phyloP scores from a whole-genome alignment of 371 early-diverging fungal genomes.

The Mortierella sp. region DNA sequence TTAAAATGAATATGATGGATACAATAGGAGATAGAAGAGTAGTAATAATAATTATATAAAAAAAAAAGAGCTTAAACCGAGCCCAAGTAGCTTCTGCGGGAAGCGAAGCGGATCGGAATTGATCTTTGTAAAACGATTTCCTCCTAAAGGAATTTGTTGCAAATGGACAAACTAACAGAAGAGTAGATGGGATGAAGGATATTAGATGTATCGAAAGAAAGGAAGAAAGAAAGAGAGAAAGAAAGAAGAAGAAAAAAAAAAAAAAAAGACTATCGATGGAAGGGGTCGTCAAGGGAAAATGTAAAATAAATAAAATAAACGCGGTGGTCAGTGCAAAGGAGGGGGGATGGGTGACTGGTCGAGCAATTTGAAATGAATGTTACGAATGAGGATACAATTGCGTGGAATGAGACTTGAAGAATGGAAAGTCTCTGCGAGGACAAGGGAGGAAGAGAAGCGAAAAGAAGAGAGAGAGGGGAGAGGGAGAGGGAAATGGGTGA shows the following conservation, averaged over 20 bases:
- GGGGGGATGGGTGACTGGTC: not conserved
- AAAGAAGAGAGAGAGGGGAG: constrained; percentile 1
- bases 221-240: not conserved
- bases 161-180: no score
- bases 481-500: not conserved
- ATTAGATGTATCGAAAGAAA: not conserved
- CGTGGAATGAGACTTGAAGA: not conserved
- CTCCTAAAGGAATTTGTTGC: not conserved
- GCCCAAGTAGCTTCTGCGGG: not conserved
- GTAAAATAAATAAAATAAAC: constrained; percentile 5
- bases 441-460: not conserved
- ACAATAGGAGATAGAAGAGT: not conserved
- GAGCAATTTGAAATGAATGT: constrained; percentile 6
- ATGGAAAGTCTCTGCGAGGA: not conserved
- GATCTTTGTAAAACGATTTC: constrained; percentile 12
- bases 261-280: constrained; percentile 2
- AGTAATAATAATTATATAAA: not conserved
- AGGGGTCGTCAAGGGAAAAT: constrained; percentile 25
- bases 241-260: not conserved
- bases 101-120: constrained; percentile 23
- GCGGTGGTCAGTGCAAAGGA: constrained; percentile 26
- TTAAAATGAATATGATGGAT: not conserved
- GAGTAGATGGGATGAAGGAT: no score
- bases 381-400: not conserved
- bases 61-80: constrained; percentile 14